Conservation (phyloP, 2,329 filamentous ascomycete species). For the Thelonectria discophora region DNA sequence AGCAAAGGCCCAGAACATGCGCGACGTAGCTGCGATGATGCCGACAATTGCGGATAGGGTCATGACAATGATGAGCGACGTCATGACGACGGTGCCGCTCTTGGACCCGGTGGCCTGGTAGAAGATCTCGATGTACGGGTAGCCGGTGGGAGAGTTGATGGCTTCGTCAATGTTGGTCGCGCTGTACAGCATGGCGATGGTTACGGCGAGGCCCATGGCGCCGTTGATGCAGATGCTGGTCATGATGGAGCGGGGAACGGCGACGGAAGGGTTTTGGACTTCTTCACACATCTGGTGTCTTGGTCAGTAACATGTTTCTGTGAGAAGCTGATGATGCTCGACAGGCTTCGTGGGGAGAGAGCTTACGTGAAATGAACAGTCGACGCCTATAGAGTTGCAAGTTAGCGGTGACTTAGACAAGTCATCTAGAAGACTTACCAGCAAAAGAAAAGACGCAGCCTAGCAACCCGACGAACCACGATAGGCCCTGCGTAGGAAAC, state of each 20-base stretch:
- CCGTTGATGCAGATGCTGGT: constrained; percentile 60
- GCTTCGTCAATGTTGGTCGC: constrained; percentile 57
- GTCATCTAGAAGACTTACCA: constrained; percentile 18
- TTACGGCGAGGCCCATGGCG: constrained; percentile 61
- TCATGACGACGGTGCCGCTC: constrained; percentile 60
- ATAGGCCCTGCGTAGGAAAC: constrained; percentile 54
- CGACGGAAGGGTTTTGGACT: constrained; percentile 56
- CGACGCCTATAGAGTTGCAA: constrained; percentile 8
- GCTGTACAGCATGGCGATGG: constrained; percentile 64
- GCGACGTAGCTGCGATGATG: constrained; percentile 65
- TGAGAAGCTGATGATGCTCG: too few relatives aligned
- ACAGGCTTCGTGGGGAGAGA: rapidly evolving
- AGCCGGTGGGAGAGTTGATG: constrained; percentile 55
- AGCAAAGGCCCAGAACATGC: constrained; percentile 64
- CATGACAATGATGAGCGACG: constrained; percentile 58
- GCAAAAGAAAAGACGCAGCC: constrained; percentile 51
- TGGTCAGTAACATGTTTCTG: background rate
- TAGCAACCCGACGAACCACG: constrained; percentile 57
- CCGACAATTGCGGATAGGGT: constrained; percentile 59
- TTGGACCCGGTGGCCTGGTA: constrained; percentile 58
- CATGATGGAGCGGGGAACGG: constrained; percentile 61
- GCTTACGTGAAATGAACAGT: constrained; percentile 46
- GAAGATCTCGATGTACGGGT: constrained; percentile 69
- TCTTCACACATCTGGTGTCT: constrained; percentile 54
- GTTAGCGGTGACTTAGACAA: background rate